Conservation (phyloP, 176 grass and related monocot genomes). For the Cenchrus fungigraminus region DNA sequence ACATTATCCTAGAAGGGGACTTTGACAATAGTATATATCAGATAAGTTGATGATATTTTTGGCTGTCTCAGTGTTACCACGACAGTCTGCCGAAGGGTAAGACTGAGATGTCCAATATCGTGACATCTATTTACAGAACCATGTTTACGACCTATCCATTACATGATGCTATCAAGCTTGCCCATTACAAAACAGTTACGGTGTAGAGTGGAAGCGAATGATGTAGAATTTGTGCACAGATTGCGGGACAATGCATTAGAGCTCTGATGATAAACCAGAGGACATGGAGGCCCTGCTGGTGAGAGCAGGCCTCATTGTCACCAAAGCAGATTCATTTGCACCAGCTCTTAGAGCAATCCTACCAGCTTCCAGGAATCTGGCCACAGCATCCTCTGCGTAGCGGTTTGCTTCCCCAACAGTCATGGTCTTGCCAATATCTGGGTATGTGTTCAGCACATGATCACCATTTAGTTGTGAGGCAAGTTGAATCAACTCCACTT, state of each 20-base stretch:
- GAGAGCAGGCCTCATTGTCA: conserved; percentile 94
- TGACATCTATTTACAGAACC: conserved; percentile 50
- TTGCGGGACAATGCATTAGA: conserved; percentile 23
- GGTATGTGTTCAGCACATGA: conserved; percentile 93
- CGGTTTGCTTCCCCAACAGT: conserved; percentile 80
- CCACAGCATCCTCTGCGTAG: conserved; percentile 93
- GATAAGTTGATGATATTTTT: conserved; percentile 25
- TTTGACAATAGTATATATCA: conserved; percentile 13
- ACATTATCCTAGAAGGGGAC: conserved; percentile 29
- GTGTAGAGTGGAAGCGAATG: neutral
- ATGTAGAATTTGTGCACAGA: neutral
- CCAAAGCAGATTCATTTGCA: conserved; percentile 87
- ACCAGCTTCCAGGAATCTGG: conserved; percentile 94
- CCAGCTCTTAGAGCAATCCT: conserved; percentile 84
- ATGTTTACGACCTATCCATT: conserved; percentile 30
- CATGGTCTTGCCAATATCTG: conserved; percentile 94
- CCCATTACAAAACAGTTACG: neutral
- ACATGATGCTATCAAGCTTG: conserved; percentile 3
- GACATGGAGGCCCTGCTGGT: conserved; percentile 71
- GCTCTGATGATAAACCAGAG: conserved; percentile 61
- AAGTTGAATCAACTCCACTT: conserved; percentile 98
- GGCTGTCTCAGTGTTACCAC: conserved; percentile 18
- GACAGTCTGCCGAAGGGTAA: neutral
- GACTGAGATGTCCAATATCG: conserved; percentile 38
- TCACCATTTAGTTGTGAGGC: conserved; percentile 95